phyloP scores from a whole-genome alignment of 176 grass and related monocot species.

The Raddia guianensis region DNA sequence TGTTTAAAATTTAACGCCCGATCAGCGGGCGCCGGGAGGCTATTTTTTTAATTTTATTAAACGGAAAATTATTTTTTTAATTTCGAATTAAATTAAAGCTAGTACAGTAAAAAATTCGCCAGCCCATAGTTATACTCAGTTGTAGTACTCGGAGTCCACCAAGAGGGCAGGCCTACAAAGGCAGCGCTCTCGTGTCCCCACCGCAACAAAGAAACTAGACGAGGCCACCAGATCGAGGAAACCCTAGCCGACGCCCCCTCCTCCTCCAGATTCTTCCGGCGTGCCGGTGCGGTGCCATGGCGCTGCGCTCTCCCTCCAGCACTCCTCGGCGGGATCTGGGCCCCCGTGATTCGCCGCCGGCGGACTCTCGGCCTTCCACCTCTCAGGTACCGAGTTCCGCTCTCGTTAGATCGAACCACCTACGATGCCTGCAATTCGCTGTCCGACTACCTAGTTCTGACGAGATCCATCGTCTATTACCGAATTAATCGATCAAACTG shows the following conservation, averaged over 20 bases:
- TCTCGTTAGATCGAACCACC: slow-evolving; percentile 5
- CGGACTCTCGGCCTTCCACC: not conserved
- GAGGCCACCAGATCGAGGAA: not conserved
- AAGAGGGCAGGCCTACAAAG: too few species aligned
- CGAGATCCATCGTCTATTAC: not conserved
- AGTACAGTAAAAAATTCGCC: too few species aligned
- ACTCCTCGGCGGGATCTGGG: not conserved
- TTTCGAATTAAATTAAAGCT: too few species aligned
- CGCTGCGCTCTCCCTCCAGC: not conserved
- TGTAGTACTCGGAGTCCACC: too few species aligned
- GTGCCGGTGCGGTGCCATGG: not conserved
- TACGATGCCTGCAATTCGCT: slow-evolving; percentile 17
- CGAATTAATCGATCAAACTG: not conserved
- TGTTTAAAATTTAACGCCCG: too few species aligned
- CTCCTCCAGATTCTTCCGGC: not conserved
- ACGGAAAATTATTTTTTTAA: too few species aligned
- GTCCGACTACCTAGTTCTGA: not conserved
- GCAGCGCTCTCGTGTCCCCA: too few species aligned
- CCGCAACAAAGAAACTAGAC: too few species aligned
- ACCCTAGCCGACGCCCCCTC: slow-evolving; percentile 8
- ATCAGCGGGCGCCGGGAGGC: too few species aligned
- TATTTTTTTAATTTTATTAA: too few species aligned
- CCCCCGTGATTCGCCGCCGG: not conserved
- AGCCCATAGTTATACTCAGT: too few species aligned
- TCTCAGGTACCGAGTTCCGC: slow-evolving; percentile 9